These are phyloP conservation scores for Mycena galopus DNA, from an alignment of 768 basidiomycete genomes.

Conservation along the genomic window DNA sequence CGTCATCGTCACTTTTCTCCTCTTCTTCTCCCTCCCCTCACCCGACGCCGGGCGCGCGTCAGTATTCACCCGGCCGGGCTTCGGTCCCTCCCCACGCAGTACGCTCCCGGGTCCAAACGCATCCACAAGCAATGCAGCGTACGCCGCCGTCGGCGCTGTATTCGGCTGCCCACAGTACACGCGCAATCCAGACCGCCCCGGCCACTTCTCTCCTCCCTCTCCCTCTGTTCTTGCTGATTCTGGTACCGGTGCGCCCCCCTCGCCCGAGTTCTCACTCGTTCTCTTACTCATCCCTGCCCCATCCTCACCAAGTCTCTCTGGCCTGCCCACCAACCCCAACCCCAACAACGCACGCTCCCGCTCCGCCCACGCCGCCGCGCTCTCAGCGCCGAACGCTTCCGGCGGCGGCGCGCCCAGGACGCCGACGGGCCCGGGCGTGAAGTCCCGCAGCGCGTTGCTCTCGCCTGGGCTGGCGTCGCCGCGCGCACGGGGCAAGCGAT, in stretches of 20 bases:
- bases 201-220: no score
- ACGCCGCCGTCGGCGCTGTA: slow-evolving; percentile 25
- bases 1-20: no score
- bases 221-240: no score
- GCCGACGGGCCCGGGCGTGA: not conserved
- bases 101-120: slow-evolving; percentile 30
- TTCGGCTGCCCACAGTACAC: not conserved
- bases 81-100: slow-evolving; percentile 30
- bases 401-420: not conserved
- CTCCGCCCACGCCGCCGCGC: not conserved
- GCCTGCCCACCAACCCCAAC: not conserved
- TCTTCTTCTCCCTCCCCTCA: not conserved
- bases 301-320: not conserved
- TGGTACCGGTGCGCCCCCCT: not conserved
- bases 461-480: not conserved
- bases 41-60: not conserved
- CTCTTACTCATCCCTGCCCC: no score
- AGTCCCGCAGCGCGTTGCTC: not conserved
- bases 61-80: no score
- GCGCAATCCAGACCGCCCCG: no score
- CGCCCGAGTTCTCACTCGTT: no score
- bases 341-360: not conserved
- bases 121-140: slow-evolving; percentile 17
- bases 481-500: not conserved
- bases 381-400: not conserved